Conservation (phyloP, 164 flowering plant genomes). For the Hamamelis virginiana region DNA sequence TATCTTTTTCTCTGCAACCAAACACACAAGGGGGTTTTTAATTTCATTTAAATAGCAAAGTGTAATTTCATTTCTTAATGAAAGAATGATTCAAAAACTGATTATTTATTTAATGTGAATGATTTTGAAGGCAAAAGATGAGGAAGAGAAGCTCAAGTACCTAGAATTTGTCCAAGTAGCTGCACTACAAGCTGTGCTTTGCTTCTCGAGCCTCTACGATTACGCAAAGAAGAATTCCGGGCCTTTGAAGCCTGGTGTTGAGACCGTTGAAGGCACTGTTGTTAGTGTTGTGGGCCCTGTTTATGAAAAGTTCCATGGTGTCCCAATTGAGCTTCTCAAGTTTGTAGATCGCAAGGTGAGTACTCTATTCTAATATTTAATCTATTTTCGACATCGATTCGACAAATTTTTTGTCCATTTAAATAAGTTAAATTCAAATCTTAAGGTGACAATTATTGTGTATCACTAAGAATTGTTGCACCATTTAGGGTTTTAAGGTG, state of each 20-base stretch:
- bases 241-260: constrained; percentile 49
- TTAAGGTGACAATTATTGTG: too few relatives aligned
- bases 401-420: too few relatives aligned
- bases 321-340: constrained; percentile 40
- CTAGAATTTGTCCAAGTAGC: constrained; percentile 44
- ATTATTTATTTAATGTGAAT: not conserved
- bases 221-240: constrained; percentile 45
- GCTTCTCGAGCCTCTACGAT: constrained; percentile 28
- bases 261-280: constrained; percentile 45
- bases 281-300: constrained; percentile 42
- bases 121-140: constrained; percentile 15
- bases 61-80: not conserved
- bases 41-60: too few relatives aligned
- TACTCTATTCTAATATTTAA: not conserved
- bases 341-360: constrained; percentile 43
- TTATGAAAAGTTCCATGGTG: constrained; percentile 33
- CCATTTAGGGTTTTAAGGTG: too few relatives aligned
- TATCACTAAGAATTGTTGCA: too few relatives aligned
- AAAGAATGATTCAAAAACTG: not conserved
- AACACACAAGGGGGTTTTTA: too few relatives aligned
- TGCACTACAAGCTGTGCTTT: constrained; percentile 20
- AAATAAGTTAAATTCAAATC: too few relatives aligned
- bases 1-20: too few relatives aligned
- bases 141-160: constrained; percentile 34
- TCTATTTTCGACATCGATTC: too few relatives aligned